Conservation (phyloP, 2,329 filamentous ascomycete species). For the Orbilia quercus region DNA sequence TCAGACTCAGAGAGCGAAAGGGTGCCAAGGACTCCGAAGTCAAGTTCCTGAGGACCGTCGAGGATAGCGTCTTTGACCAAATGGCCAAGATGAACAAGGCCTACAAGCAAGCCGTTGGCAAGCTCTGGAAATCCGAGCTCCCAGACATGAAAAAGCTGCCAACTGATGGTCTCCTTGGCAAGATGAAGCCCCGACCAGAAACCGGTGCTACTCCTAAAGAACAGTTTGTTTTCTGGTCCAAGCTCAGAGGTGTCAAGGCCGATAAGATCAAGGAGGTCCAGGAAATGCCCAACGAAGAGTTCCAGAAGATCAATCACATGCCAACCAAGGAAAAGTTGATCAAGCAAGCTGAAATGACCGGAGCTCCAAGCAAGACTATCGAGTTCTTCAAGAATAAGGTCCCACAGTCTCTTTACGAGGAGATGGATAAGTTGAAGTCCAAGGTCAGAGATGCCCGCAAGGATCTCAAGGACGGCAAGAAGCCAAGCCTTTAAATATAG, state of each 20-base stretch:
- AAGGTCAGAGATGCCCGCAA: conserved; percentile 31
- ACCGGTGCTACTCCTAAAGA: conserved; percentile 4
- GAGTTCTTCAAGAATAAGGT: conserved; percentile 32
- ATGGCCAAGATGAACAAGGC: conserved; percentile 3
- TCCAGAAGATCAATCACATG: conserved; percentile 25
- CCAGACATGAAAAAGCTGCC: background rate
- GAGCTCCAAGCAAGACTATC: conserved; percentile 5
- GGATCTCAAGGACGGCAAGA: conserved; percentile 33
- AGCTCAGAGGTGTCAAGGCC: conserved; percentile 1
- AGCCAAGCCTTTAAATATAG: conserved; percentile 28
- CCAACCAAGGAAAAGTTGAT: conserved; percentile 29
- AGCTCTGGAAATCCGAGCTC: conserved; percentile 12
- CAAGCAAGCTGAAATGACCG: conserved; percentile 25
- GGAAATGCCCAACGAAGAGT: conserved; percentile 31
- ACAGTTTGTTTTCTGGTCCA: conserved; percentile 10
- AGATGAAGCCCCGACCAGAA: background rate
- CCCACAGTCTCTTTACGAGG: conserved; percentile 24
- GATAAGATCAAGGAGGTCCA: conserved; percentile 5
- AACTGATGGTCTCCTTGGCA: background rate
- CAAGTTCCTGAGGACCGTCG: conserved; percentile 3
- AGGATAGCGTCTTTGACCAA: conserved; percentile 9
- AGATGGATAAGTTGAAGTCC: conserved; percentile 32
- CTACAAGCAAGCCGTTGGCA: conserved; percentile 6
- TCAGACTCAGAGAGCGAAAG: background rate
- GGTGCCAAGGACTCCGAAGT: background rate